Percentiles rank a stretch among this genome's conserved stretches.
Conservation (phyloP, 2,329 filamentous ascomycete species). For the Ascochyta pisi region DNA sequence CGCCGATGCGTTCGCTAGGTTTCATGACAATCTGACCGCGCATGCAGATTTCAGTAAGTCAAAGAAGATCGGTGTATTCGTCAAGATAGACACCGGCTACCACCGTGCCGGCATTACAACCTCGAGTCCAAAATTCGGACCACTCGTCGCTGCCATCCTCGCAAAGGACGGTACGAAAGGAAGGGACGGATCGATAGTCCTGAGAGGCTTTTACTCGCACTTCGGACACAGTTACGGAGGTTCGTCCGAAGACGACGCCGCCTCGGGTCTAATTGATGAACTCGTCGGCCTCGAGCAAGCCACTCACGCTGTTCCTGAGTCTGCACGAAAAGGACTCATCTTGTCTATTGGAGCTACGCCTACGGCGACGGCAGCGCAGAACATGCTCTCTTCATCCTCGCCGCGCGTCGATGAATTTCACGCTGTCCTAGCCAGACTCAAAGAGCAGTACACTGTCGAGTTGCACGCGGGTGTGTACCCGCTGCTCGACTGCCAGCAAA, state of each 20-base stretch:
- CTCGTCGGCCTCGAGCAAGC: conserved; percentile 62
- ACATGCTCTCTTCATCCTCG: conserved; percentile 55
- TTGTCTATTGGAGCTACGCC: conserved; percentile 80
- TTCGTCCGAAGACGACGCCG: conserved; percentile 63
- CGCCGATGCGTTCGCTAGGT: conserved; percentile 54
- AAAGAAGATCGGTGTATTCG: conserved; percentile 61
- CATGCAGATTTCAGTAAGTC: not conserved
- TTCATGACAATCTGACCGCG: conserved; percentile 49
- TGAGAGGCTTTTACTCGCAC: conserved; percentile 76
- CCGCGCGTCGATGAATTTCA: conserved; percentile 51
- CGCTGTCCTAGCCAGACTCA: conserved; percentile 48
- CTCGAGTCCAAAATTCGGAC: conserved; percentile 54
- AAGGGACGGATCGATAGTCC: conserved; percentile 21
- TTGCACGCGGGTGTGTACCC: conserved; percentile 81
- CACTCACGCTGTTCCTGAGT: conserved; percentile 48
- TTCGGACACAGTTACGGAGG: conserved; percentile 73
- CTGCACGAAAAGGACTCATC: conserved; percentile 49
- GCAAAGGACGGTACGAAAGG: conserved; percentile 16
- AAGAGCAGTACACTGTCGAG: conserved; percentile 59
- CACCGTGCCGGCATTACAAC: conserved; percentile 72
- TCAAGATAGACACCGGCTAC: conserved; percentile 79
- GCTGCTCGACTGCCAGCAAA: conserved; percentile 78
- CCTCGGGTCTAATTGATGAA: conserved; percentile 66
- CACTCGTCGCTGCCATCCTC: conserved; percentile 58
- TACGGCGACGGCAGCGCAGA: conserved; percentile 71